Percentiles rank a stretch among this genome's conserved stretches.
Evolutionary conservation across 345 rosid genomes (phyloP).

Genomic region (Salix dunnii): DNA sequence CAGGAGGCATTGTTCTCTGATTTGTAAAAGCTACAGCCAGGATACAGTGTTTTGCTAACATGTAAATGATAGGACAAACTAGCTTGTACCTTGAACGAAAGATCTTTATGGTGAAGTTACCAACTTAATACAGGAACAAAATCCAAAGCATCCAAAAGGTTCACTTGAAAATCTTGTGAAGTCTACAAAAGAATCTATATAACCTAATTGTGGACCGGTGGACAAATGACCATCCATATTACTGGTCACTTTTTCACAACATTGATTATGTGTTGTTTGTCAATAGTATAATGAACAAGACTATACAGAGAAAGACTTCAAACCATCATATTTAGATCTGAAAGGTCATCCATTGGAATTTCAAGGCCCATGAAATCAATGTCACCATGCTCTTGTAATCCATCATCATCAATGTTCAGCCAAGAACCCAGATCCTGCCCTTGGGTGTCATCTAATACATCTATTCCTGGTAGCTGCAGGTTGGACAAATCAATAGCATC

Average conservation of each 20-base stretch:
- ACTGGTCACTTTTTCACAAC: constrained; percentile 57
- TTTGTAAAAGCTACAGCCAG: constrained; percentile 53
- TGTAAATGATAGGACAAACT: constrained; percentile 43
- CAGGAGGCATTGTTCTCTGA: constrained; percentile 63
- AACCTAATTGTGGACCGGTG: constrained; percentile 50
- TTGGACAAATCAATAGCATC: constrained; percentile 66
- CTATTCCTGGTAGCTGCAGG: constrained; percentile 67
- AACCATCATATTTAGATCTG: constrained; percentile 96
- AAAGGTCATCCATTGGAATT: constrained; percentile 98
- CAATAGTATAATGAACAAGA: constrained; percentile 77
- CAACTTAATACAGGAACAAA: constrained; percentile 52
- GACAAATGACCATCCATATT: constrained; percentile 43
- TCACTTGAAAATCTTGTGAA: constrained; percentile 50
- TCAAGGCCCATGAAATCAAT: constrained; percentile 93
- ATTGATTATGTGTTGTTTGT: constrained; percentile 42
- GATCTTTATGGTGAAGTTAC: constrained; percentile 58
- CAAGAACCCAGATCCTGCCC: constrained; percentile 86
- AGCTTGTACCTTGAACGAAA: constrained; percentile 44
- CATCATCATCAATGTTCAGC: constrained; percentile 93
- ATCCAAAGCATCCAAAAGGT: constrained; percentile 40
- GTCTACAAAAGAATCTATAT: constrained; percentile 73
- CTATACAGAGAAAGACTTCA: constrained; percentile 72
- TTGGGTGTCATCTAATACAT: constrained; percentile 53
- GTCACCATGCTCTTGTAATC: constrained; percentile 73
- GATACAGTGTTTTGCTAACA: constrained; percentile 48